A percentile compares a stretch with the other conserved stretches of the same genome.
Conservation (phyloP, 257 asterid genomes). For the Jasminum sambac region DNA sequence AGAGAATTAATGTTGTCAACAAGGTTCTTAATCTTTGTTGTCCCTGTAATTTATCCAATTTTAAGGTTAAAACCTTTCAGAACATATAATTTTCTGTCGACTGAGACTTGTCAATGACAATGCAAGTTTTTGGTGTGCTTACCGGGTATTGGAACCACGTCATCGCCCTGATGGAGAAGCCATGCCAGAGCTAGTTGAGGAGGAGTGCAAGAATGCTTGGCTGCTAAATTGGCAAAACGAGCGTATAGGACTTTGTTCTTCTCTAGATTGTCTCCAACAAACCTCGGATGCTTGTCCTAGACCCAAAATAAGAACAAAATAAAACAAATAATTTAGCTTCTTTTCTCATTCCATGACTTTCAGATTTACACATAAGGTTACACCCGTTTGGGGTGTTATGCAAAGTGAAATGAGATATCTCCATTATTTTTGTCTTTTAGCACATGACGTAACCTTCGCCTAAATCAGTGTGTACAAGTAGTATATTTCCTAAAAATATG, state of each 20-base stretch:
- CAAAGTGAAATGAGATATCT: no score
- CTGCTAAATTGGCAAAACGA: slow-evolving; percentile 38
- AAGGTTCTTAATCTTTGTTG: slow-evolving; percentile 49
- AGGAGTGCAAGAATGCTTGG: slow-evolving; percentile 40
- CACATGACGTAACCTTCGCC: no score
- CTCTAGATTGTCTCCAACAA: slow-evolving; percentile 39
- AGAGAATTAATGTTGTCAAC: slow-evolving; percentile 36
- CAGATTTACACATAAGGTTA: no score
- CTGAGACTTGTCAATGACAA: not conserved
- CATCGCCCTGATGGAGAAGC: slow-evolving; percentile 56
- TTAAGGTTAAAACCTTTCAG: not conserved
- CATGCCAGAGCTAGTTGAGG: slow-evolving; percentile 60
- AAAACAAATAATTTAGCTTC: not conserved
- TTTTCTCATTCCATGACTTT: not conserved
- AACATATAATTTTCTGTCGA: not conserved
- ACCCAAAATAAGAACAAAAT: not conserved
- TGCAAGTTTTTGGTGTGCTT: not conserved
- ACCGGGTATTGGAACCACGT: slow-evolving; percentile 58
- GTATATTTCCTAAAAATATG: not conserved
- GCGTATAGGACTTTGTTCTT: slow-evolving; percentile 46
- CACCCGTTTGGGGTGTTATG: no score
- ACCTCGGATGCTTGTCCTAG: slow-evolving; percentile 42
- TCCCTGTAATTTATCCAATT: slow-evolving; percentile 21
- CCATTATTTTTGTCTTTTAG: no score
- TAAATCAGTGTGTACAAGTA: no score